Evolutionary conservation across 768 basidiomycete species (phyloP).

Genomic region (Daedaleopsis nitida): DNA sequence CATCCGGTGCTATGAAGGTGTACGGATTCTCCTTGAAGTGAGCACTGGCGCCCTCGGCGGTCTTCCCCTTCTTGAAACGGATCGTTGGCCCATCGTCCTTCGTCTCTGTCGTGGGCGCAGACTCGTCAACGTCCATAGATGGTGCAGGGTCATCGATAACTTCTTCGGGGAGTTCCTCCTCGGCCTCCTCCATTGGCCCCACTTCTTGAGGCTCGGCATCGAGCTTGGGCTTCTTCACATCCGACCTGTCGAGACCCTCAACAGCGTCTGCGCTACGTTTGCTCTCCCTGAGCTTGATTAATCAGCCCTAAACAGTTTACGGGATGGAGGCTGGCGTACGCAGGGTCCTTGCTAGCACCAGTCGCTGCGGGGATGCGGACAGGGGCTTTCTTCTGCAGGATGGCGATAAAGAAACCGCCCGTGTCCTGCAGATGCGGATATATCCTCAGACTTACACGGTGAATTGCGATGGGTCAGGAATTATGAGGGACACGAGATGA

Average conservation of each 20-base stretch:
- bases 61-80: slow-evolving; percentile 25
- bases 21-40: slow-evolving; percentile 85
- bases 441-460: slow-evolving; percentile 69
- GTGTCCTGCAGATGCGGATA: slow-evolving; percentile 96
- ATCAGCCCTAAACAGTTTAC: not conserved
- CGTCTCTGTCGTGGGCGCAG: not conserved
- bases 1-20: slow-evolving; percentile 71
- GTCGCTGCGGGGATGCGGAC: not conserved
- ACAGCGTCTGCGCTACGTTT: slow-evolving; percentile 54
- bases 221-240: slow-evolving; percentile 54
- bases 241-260: slow-evolving; percentile 41
- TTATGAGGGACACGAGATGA: no score
- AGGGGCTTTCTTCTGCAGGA: slow-evolving; percentile 58
- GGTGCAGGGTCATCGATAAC: slow-evolving; percentile 3
- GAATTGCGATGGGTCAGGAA: no score
- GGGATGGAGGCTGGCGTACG: slow-evolving; percentile 3
- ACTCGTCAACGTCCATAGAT: slow-evolving; percentile 19
- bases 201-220: slow-evolving; percentile 26
- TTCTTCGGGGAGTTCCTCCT: slow-evolving; percentile 17
- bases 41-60: slow-evolving; percentile 28
- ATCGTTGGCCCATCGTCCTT: slow-evolving; percentile 15
- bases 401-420: slow-evolving; percentile 97
- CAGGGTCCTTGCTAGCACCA: slow-evolving; percentile 2
- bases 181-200: slow-evolving; percentile 13
- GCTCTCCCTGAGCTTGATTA: slow-evolving; percentile 30